Evolutionary conservation across 176 grass and related monocot genomes (phyloP), one percentile per base, ranked within the genome.

Genomic region (Paspalum notatum): DNA sequence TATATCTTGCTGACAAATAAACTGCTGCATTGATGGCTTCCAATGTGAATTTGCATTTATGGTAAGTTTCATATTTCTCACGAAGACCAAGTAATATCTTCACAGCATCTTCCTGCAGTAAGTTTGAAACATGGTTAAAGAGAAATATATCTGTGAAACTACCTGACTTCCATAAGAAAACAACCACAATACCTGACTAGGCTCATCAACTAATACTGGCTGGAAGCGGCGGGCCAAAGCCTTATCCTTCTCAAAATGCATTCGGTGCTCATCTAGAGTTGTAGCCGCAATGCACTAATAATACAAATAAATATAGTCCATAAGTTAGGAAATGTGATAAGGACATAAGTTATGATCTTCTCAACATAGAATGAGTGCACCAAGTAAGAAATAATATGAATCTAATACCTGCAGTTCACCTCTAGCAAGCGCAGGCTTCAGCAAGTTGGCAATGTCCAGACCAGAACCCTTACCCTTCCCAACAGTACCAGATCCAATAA

Each of bases 181-280:
- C 55, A 88, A 71, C 49, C 32, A 11, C 61, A 73, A 24, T 91
- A 99, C 92, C 90, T 95, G 88, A 81, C 84, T 95, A 77, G 96
- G 88, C 72, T 99, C 92, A 81, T 87, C 66, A 80, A 95, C 88
- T 27, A 93, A 88, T 80, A 99, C 89, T 47, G 90, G 92, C 62
- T 95, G 92, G 79, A 99, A 99, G 48, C 96, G 84, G 45, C 92
- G 92, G 55, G 90, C 90, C 80, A 99, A 95, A 88, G 96, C 96
- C 80, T 99, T 99, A 81, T 99, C 96, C 89, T 99, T 99, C 55
- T 95, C 93, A 84, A 99, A 95, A 91, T 99, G 96, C 80, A 84
- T 84, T 22, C 68, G 79, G 54, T 95, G 88, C 84, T 99, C 96
- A 72, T 88, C 91, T 59, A 99, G 45, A 62, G 96, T 99, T 70